Conservation (phyloP, 768 basidiomycete genomes). For the Leccinum boreale region DNA sequence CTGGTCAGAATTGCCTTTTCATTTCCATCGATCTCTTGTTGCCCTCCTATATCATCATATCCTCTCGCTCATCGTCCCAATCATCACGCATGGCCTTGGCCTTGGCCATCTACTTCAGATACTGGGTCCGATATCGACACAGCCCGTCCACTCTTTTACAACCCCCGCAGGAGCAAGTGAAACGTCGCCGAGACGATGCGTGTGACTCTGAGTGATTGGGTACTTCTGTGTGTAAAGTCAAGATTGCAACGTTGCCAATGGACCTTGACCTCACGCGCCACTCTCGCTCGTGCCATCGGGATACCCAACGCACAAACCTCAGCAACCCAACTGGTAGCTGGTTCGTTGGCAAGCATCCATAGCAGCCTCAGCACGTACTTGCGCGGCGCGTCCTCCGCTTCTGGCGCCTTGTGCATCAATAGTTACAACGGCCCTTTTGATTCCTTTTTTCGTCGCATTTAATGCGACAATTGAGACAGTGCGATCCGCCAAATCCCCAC, state of each 20-base stretch:
- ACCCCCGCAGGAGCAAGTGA: not conserved
- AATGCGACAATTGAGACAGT: conserved; percentile 41
- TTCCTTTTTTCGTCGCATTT: conserved; percentile 30
- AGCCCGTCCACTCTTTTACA: not conserved
- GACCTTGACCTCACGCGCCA: conserved; percentile 15
- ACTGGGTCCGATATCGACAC: not conserved
- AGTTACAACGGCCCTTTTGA: conserved; percentile 24
- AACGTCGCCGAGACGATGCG: too few species aligned
- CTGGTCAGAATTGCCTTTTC: not conserved
- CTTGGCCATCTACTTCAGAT: conserved; percentile 29
- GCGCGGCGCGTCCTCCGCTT: conserved; percentile 32
- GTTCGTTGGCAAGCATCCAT: conserved; percentile 60
- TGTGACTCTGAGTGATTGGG: not conserved
- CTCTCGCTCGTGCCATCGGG: conserved; percentile 15
- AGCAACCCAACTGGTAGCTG: not conserved
- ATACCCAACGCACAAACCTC: too few species aligned
- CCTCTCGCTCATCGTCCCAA: conserved; percentile 38
- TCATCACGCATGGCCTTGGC: conserved; percentile 39
- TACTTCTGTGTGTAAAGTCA: too few species aligned
- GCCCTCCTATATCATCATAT: not conserved
- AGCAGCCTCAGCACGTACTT: conserved; percentile 64
- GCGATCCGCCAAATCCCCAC: conserved; percentile 79
- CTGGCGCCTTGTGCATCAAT: conserved; percentile 46
- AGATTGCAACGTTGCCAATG: conserved; percentile 3
- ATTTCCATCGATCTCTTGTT: too few species aligned